Percentiles rank a stretch among this genome's conserved stretches.
These are phyloP conservation scores for Metschnikowia lochheadii DNA, from an alignment of 805 yeast genomes.

Conservation along the genomic window DNA sequence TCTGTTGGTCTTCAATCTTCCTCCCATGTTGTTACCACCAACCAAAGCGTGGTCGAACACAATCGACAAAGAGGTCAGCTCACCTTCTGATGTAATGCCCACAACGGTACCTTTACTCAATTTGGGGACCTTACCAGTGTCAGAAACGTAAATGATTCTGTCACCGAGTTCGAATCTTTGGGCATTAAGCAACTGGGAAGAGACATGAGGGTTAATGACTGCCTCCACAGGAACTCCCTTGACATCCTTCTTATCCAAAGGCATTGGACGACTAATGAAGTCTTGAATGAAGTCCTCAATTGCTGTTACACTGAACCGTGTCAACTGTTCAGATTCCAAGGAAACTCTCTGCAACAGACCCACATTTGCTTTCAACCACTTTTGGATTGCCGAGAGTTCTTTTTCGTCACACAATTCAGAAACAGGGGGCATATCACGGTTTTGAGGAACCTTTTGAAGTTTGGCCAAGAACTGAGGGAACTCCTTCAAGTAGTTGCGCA, in stretches of 20 bases:
- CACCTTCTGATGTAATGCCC: constrained; percentile 54
- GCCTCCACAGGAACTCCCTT: constrained; percentile 85
- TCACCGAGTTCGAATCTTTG: constrained; percentile 87
- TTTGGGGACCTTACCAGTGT: constrained; percentile 84
- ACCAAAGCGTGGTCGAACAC: constrained; percentile 79
- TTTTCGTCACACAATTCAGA: constrained; percentile 35
- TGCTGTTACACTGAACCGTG: constrained; percentile 57
- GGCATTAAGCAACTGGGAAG: constrained; percentile 63
- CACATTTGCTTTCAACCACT: constrained; percentile 49
- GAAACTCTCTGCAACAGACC: constrained; percentile 56
- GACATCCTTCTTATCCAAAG: constrained; percentile 50
- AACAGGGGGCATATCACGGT: constrained; percentile 36
- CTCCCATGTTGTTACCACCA: constrained; percentile 79
- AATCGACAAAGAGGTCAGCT: constrained; percentile 65
- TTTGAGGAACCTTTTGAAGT: constrained; percentile 20
- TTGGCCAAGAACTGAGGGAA: constrained; percentile 60
- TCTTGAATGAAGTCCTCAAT: constrained; percentile 61
- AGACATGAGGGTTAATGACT: constrained; percentile 67
- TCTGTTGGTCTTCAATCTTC: constrained; percentile 70
- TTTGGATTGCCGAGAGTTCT: constrained; percentile 41
- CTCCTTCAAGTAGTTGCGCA: constrained; percentile 53
- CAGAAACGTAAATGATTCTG: constrained; percentile 78
- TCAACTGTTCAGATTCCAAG: constrained; percentile 73
- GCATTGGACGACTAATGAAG: constrained; percentile 42
- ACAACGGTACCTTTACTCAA: constrained; percentile 89